These are phyloP conservation scores for Cutaneotrichosporon mucoides DNA, from an alignment of 1,284 basidiomycete species.

Conservation along the genomic window DNA sequence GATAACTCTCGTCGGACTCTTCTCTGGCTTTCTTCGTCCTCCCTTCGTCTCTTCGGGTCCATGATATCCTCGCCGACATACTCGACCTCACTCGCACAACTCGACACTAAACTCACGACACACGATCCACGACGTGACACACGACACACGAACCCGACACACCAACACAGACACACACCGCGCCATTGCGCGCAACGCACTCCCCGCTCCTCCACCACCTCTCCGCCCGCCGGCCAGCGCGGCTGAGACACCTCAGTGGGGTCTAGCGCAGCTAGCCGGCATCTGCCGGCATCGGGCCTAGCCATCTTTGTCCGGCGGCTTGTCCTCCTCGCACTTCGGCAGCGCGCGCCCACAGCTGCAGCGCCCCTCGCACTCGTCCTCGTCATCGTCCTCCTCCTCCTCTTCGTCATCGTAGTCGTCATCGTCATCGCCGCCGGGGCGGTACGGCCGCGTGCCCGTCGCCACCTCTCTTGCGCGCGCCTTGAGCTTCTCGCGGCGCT, in stretches of 20 bases:
- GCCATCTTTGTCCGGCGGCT: conserved; percentile 2
- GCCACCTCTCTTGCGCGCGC: conserved; percentile 60
- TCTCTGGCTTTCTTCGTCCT: too few species aligned
- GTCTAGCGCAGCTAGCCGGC: too few species aligned
- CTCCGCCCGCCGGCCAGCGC: not conserved
- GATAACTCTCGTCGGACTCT: too few species aligned
- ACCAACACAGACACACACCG: not conserved
- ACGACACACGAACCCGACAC: not conserved
- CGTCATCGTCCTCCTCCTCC: conserved; percentile 12
- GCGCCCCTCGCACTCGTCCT: conserved; percentile 4
- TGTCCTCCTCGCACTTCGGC: not conserved
- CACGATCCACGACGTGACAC: too few species aligned
- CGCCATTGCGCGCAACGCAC: conserved; percentile 3
- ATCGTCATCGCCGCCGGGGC: conserved; percentile 5
- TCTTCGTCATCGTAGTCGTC: conserved; percentile 15
- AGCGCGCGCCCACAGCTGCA: conserved; percentile 16
- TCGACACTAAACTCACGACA: too few species aligned
- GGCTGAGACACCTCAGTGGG: too few species aligned
- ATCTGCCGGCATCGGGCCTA: not conserved
- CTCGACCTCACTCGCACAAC: too few species aligned
- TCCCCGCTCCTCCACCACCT: conserved; percentile 4
- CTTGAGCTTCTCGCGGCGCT: conserved; percentile 66
- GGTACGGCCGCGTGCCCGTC: conserved; percentile 31
- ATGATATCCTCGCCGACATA: too few species aligned
- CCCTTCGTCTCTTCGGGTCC: too few species aligned